Evolutionary conservation across 2,329 filamentous ascomycete species (phyloP).

Genomic region (Calonectria crousiana): DNA sequence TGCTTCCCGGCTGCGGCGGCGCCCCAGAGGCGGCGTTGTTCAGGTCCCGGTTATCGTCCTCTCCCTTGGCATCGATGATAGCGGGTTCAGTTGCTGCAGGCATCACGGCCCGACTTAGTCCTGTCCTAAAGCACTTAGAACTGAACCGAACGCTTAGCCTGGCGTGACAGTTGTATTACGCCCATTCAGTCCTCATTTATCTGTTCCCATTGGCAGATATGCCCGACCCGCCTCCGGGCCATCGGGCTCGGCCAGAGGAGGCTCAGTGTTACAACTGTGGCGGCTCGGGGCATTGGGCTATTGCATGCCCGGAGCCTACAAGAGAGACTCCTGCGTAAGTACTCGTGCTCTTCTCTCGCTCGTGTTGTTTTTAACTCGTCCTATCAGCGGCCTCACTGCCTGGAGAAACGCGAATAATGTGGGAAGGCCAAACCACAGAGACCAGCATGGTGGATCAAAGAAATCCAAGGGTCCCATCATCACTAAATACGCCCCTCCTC

Average conservation of each 20-base stretch:
- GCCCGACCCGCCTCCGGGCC: conserved; percentile 45
- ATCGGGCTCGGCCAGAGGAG: conserved; percentile 49
- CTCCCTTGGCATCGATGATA: conserved; percentile 17
- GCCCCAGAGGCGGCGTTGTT: neutral
- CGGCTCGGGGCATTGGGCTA: conserved; percentile 61
- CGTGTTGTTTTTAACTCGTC: conserved; percentile 24
- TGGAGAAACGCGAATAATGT: conserved; percentile 50
- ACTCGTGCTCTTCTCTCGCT: conserved; percentile 2
- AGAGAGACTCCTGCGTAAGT: conserved; percentile 64
- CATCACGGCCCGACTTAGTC: neutral
- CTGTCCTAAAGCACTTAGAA: neutral
- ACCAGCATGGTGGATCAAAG: conserved; percentile 47
- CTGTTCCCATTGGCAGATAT: conserved; percentile 34
- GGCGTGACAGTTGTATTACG: neutral
- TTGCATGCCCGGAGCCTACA: conserved; percentile 65
- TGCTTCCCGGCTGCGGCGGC: neutral
- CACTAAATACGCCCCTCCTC: conserved; percentile 51
- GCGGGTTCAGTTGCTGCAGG: conserved; percentile 10
- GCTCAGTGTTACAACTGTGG: conserved; percentile 68
- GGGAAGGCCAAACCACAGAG: conserved; percentile 42
- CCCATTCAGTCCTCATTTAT: conserved; percentile 4
- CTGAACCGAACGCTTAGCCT: conserved; percentile 19
- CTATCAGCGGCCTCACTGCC: conserved; percentile 50
- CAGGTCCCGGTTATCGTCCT: neutral
- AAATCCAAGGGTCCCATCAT: conserved; percentile 50